Evolutionary conservation across 2,329 filamentous ascomycete genomes (phyloP), one percentile per base, ranked within the genome.

Genomic region (Colletotrichum tanaceti): DNA sequence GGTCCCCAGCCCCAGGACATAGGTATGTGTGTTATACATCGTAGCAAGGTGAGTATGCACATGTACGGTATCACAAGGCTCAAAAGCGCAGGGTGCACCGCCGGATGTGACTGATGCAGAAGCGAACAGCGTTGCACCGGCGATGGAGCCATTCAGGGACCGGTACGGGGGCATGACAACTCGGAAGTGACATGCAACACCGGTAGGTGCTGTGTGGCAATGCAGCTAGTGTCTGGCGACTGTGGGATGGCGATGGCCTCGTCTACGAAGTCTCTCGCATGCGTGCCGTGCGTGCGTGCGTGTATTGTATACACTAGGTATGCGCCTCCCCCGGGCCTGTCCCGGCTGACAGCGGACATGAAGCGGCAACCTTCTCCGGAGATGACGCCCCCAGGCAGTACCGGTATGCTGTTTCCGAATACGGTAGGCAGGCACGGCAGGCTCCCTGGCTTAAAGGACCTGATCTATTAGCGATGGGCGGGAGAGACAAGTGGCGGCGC

Each of bases 401-500:
- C n/a, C n/a, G n/a, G n/a, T n/a, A n/a, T n/a, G n/a, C n/a, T n/a
- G n/a, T n/a, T n/a, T n/a, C n/a, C n/a, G n/a, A n/a, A n/a, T n/a
- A n/a, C n/a, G n/a, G n/a, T n/a, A n/a, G n/a, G n/a, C n/a, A n/a
- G n/a, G n/a, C n/a, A n/a, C n/a, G n/a, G n/a, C n/a, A n/a, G n/a
- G n/a, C n/a, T n/a, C n/a, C n/a, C n/a, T n/a, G n/a, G n/a, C n/a
- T n/a, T n/a, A n/a, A n/a, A n/a, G n/a, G n/a, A n/a, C n/a, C n/a
- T n/a, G n/a, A n/a, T n/a, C n/a, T n/a, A n/a, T n/a, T n/a, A n/a
- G n/a, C 50, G 24, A 55, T 54, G 47, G 16, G 20, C 24, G 11
- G 43, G 22, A 14, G 9, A 44, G 9, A 43, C 50, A 54, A 58
- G 66, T 66, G 66, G 66, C 57, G 39, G 55, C 55, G 62, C 63